Base-by-base conservation (phyloP, 495 filamentous ascomycete species). In the Aspergillus avenaceus region DNA sequence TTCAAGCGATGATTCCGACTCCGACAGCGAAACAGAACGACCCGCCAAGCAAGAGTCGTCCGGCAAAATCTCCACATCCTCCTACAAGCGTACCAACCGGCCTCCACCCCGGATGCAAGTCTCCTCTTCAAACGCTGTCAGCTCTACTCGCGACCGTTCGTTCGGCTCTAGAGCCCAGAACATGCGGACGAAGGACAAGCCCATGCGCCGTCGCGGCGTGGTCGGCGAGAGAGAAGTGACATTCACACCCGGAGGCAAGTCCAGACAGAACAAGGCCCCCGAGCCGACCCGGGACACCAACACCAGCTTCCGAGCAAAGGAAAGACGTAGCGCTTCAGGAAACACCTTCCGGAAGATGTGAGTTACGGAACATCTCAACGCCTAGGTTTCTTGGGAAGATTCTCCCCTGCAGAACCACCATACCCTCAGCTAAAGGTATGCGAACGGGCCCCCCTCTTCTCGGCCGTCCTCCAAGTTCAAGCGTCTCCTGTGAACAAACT, bases 161-260 rank as follows among this genome's bases (percentile, higher is more conserved):
- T 86, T 97, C 46, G 91, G 86, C 6, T 81, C 87, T 0, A 81
- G 89, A 24, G 76, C 77, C 1, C 74, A 80, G 32, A 72, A 73
- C 26, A 71, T 78, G 59, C 75, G 72, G 34, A 60, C 62, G 0
- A 79, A 77, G 40, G 59, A 73, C 27, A 68, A 62, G 24, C 79
- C 77, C 47, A 38, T 53, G 2, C 72, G 74, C 21, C 67, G 65
- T 3, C 72, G 75, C 32, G 80, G 81, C 16, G 79, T 86, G 2
- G 82, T 88, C 21, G 93, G 95, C 8, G 95, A 97, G 66, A 78
- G 85, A 59, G 82, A 93, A 64, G 72, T 97, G 42, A 89, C 89
- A 16, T 97, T 97, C 73, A 82, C 83, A 47, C 88, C 88, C 16
- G 72, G 76, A 31, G 75, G 70, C 32, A 84, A 78, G 53, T 80